Evolutionary conservation across 1,139 yeast genomes (phyloP), one percentile per base, ranked within the genome.

Genomic region (Diutina siamensis): DNA sequence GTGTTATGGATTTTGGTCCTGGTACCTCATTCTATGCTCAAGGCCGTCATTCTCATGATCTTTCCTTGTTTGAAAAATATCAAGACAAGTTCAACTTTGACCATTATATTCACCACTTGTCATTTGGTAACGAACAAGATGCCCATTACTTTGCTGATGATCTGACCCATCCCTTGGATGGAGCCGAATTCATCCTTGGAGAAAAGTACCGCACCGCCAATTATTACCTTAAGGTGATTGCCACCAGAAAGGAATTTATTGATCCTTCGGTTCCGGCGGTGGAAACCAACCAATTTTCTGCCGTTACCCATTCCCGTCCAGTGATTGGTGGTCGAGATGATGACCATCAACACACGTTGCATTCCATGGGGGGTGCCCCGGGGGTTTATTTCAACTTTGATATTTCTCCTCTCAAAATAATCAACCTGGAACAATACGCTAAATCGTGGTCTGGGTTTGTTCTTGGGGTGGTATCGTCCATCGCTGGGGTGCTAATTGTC

Each of bases 1-100:
- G 98, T 38, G 84, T 87, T 58, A 67, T 92, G 53, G 97, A 92
- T 64, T 88, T 92, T 70, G 96, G 97, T 1, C 97, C 98, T 2
- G 98, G 98, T 19, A 79, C 75, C 49, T 76, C 84, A 44, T 71
- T 69, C 51, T 75, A 78, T 46, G 57, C 65, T 44, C 65, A 66
- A 8, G 78, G 77, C 21, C 71, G 72, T 51, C 97, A 92, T 59
- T 72, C 78, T 52, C 98, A 92, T 64, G 98, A 92, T 59, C 63
- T 84, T 50, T 83, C 95, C 5, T 69, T 87, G 48, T 92, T 75
- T 62, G 64, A 67, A 40, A 71, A 76, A 53, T 68, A 69, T 50
- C 65, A 67, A 2, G 74, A 73, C 50, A 75, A 76, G 48, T 72
- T 80, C 59, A 74, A 79, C 53, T 84, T 83, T 57, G 78, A 82